A percentile compares a stretch with the other conserved stretches of the same genome.
These are phyloP conservation scores for Fraxinus paxiana DNA, from an alignment of 305 asterid species.

Conservation along the genomic window DNA sequence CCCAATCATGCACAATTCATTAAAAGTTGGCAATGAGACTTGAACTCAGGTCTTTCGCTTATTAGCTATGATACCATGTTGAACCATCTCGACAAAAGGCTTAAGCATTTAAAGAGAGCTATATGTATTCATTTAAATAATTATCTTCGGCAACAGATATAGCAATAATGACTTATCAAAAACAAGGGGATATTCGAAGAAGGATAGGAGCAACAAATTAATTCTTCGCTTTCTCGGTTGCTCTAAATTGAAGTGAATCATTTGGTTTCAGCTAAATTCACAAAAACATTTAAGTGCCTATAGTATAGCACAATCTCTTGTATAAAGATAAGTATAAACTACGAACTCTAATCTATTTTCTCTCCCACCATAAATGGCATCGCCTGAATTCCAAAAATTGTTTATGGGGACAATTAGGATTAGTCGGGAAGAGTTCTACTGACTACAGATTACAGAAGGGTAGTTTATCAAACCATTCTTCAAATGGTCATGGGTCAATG, in stretches of 20 bases:
- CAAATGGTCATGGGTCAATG: slow-evolving; percentile 33
- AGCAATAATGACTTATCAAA: slow-evolving; percentile 5
- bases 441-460: slow-evolving; percentile 28
- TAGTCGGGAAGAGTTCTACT: slow-evolving; percentile 34
- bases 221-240: slow-evolving; percentile 9
- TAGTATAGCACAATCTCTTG: slow-evolving; percentile 34
- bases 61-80: not conserved
- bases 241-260: slow-evolving; percentile 26
- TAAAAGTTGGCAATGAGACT: not conserved
- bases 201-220: slow-evolving; percentile 14
- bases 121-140: not conserved
- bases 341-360: slow-evolving; percentile 40
- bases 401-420: slow-evolving; percentile 28
- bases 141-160: not conserved
- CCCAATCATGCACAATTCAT: not conserved
- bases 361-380: slow-evolving; percentile 40
- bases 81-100: not conserved
- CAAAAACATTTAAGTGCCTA: slow-evolving; percentile 31
- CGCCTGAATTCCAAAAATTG: slow-evolving; percentile 32
- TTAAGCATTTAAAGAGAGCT: not conserved
- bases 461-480: slow-evolving; percentile 32
- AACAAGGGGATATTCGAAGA: slow-evolving; percentile 4
- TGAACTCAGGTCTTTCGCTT: not conserved
- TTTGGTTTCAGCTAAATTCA: slow-evolving; percentile 35
- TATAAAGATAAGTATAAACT: slow-evolving; percentile 29